These are phyloP conservation scores for Globisporangium apiculatum DNA, from an alignment of 352 stramenopile genomes.

Conservation along the genomic window DNA sequence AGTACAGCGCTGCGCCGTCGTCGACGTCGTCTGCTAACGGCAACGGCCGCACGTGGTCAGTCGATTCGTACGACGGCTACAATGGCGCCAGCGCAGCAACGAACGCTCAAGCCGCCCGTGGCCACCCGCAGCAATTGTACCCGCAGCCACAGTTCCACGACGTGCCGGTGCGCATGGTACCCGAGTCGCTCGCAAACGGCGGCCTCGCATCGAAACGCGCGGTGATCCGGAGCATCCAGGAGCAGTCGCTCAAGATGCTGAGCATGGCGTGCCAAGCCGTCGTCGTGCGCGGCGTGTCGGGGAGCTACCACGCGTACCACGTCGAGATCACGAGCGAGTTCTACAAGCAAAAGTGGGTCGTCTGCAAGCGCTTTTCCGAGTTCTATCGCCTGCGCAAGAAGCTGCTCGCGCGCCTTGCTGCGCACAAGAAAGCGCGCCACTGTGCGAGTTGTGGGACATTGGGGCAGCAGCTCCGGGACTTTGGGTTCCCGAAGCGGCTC, in stretches of 20 bases:
- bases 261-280: constrained; percentile 64
- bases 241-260: constrained; percentile 76
- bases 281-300: constrained; percentile 63
- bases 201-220: constrained; percentile 55
- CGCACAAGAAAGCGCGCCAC: constrained; percentile 45
- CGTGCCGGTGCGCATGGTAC: constrained; percentile 45
- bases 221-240: constrained; percentile 64
- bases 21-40: not conserved
- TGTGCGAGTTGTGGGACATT: constrained; percentile 51
- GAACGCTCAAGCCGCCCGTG: constrained; percentile 10
- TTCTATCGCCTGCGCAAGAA: constrained; percentile 79
- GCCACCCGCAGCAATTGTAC: constrained; percentile 11
- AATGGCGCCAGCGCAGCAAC: not conserved
- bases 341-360: constrained; percentile 87
- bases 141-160: constrained; percentile 34
- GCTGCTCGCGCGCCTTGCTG: constrained; percentile 44
- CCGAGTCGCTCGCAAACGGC: constrained; percentile 22
- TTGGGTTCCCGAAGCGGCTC: constrained; percentile 65
- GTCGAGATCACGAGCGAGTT: constrained; percentile 83
- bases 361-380: constrained; percentile 85
- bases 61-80: constrained; percentile 23
- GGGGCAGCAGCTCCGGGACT: constrained; percentile 54
- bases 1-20: constrained; percentile 5
- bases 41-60: constrained; percentile 31
- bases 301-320: constrained; percentile 82